Percentiles rank a stretch among this genome's conserved stretches.
These are phyloP conservation scores for Aureobasidium sp. DNA, from an alignment of 2,329 filamentous ascomycete genomes.

Conservation along the genomic window DNA sequence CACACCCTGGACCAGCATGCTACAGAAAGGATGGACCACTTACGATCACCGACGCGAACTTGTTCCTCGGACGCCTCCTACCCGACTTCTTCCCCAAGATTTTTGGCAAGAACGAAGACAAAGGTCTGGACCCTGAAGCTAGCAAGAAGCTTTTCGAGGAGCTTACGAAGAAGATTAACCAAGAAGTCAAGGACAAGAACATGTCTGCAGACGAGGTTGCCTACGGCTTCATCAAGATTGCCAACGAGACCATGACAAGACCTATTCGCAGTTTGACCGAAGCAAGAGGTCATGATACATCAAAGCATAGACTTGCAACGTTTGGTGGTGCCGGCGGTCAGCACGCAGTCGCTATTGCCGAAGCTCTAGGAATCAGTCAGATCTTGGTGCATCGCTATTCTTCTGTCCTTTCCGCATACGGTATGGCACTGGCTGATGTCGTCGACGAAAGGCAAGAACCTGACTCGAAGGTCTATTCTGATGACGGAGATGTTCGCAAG, in stretches of 20 bases:
- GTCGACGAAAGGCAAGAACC: slow-evolving; percentile 86
- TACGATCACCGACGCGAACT: slow-evolving; percentile 88
- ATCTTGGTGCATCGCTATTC: slow-evolving; percentile 83
- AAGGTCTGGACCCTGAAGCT: slow-evolving; percentile 66
- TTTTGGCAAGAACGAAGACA: slow-evolving; percentile 81
- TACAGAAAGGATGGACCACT: slow-evolving; percentile 84
- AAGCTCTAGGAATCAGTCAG: slow-evolving; percentile 73
- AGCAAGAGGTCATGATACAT: slow-evolving; percentile 85
- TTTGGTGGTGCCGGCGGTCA: slow-evolving; percentile 90
- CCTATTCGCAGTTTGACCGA: slow-evolving; percentile 87
- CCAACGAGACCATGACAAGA: slow-evolving; percentile 84
- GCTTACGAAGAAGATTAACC: slow-evolving; percentile 68
- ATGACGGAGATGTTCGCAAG: slow-evolving; percentile 47
- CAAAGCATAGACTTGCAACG: slow-evolving; percentile 79
- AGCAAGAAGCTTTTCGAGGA: slow-evolving; percentile 69
- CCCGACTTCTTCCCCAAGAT: slow-evolving; percentile 95
- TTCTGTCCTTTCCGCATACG: slow-evolving; percentile 81
- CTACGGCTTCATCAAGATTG: slow-evolving; percentile 80
- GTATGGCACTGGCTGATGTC: slow-evolving; percentile 87
- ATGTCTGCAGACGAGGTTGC: slow-evolving; percentile 79
- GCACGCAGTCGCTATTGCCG: slow-evolving; percentile 81
- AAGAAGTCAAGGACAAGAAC: slow-evolving; percentile 54
- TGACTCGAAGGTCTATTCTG: slow-evolving; percentile 52
- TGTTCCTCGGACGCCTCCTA: slow-evolving; percentile 73
- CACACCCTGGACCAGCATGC: slow-evolving; percentile 82